phyloP scores from a whole-genome alignment of 2,329 filamentous ascomycete species.

The Pyrenochaeta sp. region DNA sequence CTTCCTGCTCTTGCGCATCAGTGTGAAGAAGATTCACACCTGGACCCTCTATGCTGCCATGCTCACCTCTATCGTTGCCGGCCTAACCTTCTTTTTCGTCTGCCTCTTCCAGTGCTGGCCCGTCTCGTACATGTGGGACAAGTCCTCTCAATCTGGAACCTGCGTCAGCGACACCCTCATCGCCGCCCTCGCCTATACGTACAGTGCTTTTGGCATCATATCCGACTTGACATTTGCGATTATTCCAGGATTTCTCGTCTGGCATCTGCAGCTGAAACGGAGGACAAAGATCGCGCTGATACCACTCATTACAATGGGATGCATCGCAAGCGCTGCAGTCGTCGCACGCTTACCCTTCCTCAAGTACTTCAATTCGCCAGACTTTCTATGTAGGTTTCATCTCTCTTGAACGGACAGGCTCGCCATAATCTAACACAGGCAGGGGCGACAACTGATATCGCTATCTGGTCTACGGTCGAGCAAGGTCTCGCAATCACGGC shows the following conservation, averaged over 20 bases:
- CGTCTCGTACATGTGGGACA: constrained; percentile 59
- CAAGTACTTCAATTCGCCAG: constrained; percentile 35
- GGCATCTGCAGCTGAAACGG: constrained; percentile 59
- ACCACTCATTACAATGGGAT: constrained; percentile 60
- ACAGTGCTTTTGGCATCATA: constrained; percentile 57
- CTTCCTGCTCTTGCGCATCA: constrained; percentile 43
- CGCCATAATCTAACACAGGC: not conserved
- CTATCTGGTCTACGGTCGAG: constrained; percentile 49
- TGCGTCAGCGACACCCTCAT: constrained; percentile 55
- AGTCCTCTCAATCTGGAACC: constrained; percentile 45
- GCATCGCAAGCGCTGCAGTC: constrained; percentile 52
- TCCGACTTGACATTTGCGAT: constrained; percentile 61
- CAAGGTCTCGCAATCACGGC: constrained; percentile 50
- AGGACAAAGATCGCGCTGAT: constrained; percentile 60
- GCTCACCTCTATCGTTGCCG: constrained; percentile 46
- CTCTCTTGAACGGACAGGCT: no score
- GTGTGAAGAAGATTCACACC: constrained; percentile 37
- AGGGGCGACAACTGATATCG: constrained; percentile 47
- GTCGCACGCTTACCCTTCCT: constrained; percentile 43
- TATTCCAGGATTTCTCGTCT: constrained; percentile 61
- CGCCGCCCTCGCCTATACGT: constrained; percentile 54
- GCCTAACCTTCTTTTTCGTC: constrained; percentile 55
- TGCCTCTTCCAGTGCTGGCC: constrained; percentile 62
- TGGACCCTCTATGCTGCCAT: constrained; percentile 52
- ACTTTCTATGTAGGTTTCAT: constrained; percentile 43